These are phyloP conservation scores for Baudoinia panamericana DNA, from an alignment of 495 filamentous ascomycete genomes.

Conservation along the genomic window DNA sequence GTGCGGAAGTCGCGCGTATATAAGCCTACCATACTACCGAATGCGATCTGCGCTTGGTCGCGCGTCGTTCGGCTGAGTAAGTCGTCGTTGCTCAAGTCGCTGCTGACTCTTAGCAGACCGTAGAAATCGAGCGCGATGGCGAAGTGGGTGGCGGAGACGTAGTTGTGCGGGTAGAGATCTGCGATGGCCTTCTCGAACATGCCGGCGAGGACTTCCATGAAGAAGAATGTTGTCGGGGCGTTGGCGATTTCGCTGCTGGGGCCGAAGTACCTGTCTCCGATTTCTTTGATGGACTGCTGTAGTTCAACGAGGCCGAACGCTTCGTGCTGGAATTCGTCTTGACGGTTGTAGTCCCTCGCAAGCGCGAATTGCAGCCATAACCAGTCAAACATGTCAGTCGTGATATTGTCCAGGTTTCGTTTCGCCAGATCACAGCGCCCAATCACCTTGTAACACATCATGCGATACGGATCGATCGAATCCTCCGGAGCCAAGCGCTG, in stretches of 20 bases:
- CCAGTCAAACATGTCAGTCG: conserved; percentile 81
- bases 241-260: conserved; percentile 54
- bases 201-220: conserved; percentile 75
- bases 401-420: conserved; percentile 66
- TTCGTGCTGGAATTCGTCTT: conserved; percentile 73
- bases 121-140: conserved; percentile 83
- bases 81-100: conserved; percentile 54
- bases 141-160: conserved; percentile 88
- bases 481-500: conserved; percentile 71
- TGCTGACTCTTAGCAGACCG: conserved; percentile 72
- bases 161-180: conserved; percentile 78
- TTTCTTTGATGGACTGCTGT: conserved; percentile 68
- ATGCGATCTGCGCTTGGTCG: conserved; percentile 78
- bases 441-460: conserved; percentile 96
- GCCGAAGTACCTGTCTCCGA: conserved; percentile 77
- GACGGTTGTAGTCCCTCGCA: conserved; percentile 71
- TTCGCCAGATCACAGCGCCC: conserved; percentile 81
- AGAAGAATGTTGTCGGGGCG: conserved; percentile 80
- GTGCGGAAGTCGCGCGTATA: conserved; percentile 94
- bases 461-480: conserved; percentile 83
- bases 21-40: conserved; percentile 80
- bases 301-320: conserved; percentile 79
- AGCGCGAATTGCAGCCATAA: conserved; percentile 93
- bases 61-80: conserved; percentile 61
- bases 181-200: conserved; percentile 91